Base-by-base conservation (phyloP, 352 stramenopile species). In the Thraustotheca clavata region DNA sequence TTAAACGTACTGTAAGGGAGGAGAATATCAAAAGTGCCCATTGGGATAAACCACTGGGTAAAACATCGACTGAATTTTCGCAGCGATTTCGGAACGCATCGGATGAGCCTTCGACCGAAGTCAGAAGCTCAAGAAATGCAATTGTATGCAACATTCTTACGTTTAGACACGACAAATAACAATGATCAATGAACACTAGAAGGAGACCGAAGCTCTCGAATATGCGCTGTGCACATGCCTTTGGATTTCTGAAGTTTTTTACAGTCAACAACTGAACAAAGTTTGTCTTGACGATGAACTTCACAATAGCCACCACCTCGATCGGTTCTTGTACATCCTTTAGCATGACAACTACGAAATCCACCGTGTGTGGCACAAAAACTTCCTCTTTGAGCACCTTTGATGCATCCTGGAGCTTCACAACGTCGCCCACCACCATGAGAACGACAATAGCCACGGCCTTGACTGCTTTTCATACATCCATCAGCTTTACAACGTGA, bases 401-500 rank as follows among this genome's bases (percentile, higher is more conserved):
- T 94, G 69, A 90, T 89, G 79, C 86, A 95, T 7, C 86, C 86
- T 32, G 89, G 82, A n/a, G 90, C 72, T 73, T 91, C 89, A 68
- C 87, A 95, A 20, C 83, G 85, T 16, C 84, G 72, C 0, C 87
- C 87, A 34, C 87, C 87, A 40, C 87, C 86, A 41, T 95, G 86
- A 4, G 86, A 87, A 43, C 83, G 83, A 57, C 86, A 95, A 6
- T 90, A 68, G 22, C 87, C 87, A 11, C 82, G 76, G 8, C 87
- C 87, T 61, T 95, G 87, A n/a, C 82, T 91, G 59, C 86, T 92
- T 76, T 94, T 95, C 29, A 83, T 88, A 62, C 84, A 94, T 49
- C 88, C 88, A 4, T 77, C 75, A 49, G 89, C 73, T 7, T 80
- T 89, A 67, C 87, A 96, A 29, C 85, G 82, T 24, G 76, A 86